Base-by-base conservation (phyloP, 768 basidiomycete species). In the Termitomyces sp. region DNA sequence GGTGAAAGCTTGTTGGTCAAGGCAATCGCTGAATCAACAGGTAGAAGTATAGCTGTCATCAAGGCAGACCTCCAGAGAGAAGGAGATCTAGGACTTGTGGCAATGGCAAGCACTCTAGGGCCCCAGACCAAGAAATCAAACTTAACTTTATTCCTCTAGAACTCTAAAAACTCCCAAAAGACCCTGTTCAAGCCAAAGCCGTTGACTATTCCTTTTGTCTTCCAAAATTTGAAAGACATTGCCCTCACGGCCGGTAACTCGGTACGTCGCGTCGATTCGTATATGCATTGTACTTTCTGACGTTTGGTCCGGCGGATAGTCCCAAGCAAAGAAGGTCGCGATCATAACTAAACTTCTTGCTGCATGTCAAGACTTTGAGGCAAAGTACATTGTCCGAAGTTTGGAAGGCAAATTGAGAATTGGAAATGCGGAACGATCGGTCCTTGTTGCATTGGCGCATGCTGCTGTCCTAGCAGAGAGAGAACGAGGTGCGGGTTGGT, bases 321-420 rank as follows among this genome's bases (percentile, higher is more conserved):
- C 96, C 0, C 96, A 98, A 85, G 83, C 83, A 49, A 95, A 94
- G 78, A 99, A 99, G 71, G 94, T 97, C 12, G 89, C 90, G 0
- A 91, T 96, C 62, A 95, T 99, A 70, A 96, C 94, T 44, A 93
- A 94, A 70, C 82, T 99, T 2, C 81, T 99, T 3, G 95, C 96
- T 3, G 89, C 94, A 1, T 98, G 96, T 71, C 89, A 92, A 68
- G 93, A 88, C 61, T 78, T 84, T 35, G 97, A 99, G 75, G 96
- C 97, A 24, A 98, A 98, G 71, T 99, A 96, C 72, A 92, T 98
- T 66, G 89, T 98, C 39, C 89, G 96, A 44, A 94, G 92, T 70
- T 77, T 98, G 65, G 96, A 98, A 76, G 97, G 97, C 62, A 99
- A 99, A 74, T 84, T 99, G 40, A 86, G 97, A 15, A 98, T 99